Percentiles rank a stretch among this genome's conserved stretches.
Conservation (phyloP, 768 basidiomycete species). For the Suillus luteus region DNA sequence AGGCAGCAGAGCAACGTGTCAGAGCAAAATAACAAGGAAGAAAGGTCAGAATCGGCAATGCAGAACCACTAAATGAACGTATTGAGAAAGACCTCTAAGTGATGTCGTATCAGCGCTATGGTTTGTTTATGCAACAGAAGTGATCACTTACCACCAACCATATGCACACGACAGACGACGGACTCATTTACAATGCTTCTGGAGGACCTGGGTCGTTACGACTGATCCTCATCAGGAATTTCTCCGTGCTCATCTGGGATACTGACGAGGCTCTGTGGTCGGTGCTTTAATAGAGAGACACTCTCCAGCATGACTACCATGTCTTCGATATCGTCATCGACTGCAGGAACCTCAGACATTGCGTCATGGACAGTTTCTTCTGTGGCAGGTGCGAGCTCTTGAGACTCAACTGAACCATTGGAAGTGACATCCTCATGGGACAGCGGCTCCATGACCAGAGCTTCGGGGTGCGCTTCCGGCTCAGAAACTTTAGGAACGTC, state of each 20-base stretch:
- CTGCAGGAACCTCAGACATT: not conserved
- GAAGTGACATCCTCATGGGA: conserved; percentile 2
- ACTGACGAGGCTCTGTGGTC: conserved; percentile 44
- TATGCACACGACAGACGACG: conserved; percentile 16
- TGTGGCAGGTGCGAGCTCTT: conserved; percentile 11
- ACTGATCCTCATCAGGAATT: conserved; percentile 50
- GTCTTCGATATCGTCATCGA: conserved; percentile 55
- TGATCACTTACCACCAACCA: conserved; percentile 27
- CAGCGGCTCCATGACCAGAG: conserved; percentile 11
- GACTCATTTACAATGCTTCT: conserved; percentile 26
- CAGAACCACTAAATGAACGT: conserved; percentile 29
- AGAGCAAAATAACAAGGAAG: conserved; percentile 19
- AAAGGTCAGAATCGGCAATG: conserved; percentile 11
- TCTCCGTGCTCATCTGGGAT: conserved; percentile 59
- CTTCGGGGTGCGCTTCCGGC: conserved; percentile 13
- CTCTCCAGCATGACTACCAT: conserved; percentile 68
- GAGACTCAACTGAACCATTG: conserved; percentile 16
- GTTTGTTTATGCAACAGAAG: conserved; percentile 23
- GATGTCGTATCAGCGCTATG: conserved; percentile 10
- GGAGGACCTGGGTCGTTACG: conserved; percentile 27
- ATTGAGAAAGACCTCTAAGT: conserved; percentile 26
- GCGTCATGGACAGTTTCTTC: not conserved
- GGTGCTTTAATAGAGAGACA: conserved; percentile 36
- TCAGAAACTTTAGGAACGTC: not conserved
- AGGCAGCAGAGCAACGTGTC: conserved; percentile 17